A percentile compares a stretch with the other conserved stretches of the same genome.
Evolutionary conservation across 2,329 filamentous ascomycete genomes (phyloP).

Genomic region (Pestalotiopsis sp.): DNA sequence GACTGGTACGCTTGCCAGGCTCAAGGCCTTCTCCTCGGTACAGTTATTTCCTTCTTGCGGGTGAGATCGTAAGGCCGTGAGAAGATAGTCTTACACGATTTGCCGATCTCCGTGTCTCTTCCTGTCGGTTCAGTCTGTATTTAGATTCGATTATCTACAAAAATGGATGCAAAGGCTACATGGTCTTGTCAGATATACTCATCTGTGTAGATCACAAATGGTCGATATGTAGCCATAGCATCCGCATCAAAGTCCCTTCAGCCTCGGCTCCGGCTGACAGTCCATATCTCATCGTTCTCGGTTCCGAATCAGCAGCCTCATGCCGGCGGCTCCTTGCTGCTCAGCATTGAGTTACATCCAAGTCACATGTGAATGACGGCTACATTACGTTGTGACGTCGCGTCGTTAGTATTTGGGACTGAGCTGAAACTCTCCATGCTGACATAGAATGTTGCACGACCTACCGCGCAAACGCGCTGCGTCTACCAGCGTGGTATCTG

Average conservation of each 20-base stretch:
- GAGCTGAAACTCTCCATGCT: background rate
- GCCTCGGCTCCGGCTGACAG: background rate
- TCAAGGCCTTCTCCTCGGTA: conserved; percentile 96
- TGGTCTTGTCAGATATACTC: too few species aligned
- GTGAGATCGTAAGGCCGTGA: conserved; percentile 96
- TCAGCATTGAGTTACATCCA: background rate
- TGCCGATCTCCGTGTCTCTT: conserved; percentile 62
- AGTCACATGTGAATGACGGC: background rate
- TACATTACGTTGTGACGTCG: background rate
- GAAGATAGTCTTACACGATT: conserved; percentile 92
- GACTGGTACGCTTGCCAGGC: conserved; percentile 90
- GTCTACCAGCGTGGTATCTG: background rate
- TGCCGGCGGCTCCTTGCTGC: background rate
- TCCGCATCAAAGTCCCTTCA: too few species aligned
- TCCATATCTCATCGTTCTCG: background rate
- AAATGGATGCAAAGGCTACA: too few species aligned
- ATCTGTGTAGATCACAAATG: too few species aligned
- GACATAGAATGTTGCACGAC: background rate
- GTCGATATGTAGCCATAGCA: too few species aligned
- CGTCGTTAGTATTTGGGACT: background rate
- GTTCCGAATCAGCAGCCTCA: background rate
- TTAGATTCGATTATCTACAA: too few species aligned
- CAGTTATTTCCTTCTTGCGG: conserved; percentile 91
- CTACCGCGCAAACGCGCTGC: background rate
- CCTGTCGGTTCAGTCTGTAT: too few species aligned